phyloP scores from a whole-genome alignment of 1,139 yeast genomes.

The Protomyces arabidopsidicola region DNA sequence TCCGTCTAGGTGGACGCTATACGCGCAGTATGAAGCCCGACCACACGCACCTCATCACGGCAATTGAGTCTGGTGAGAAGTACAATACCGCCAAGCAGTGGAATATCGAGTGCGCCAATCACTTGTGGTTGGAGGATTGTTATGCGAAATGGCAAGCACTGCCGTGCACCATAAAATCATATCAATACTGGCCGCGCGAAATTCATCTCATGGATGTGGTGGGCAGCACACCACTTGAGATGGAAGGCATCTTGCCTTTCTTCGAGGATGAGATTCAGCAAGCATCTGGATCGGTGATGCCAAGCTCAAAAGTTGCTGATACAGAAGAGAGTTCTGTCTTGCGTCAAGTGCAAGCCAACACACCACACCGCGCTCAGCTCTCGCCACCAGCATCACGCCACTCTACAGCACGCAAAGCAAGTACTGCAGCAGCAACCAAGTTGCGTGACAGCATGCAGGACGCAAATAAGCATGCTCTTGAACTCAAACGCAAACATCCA shows the following conservation, averaged over 20 bases:
- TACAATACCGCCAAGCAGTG: conserved; percentile 65
- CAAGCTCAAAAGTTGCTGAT: background rate
- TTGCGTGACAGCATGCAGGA: conserved; percentile 28
- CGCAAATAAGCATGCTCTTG: conserved; percentile 20
- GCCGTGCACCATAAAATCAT: conserved; percentile 47
- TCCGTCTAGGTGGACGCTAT: conserved; percentile 69
- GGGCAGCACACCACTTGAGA: conserved; percentile 51
- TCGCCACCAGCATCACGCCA: conserved; percentile 15
- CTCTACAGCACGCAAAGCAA: conserved; percentile 4
- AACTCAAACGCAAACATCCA: conserved; percentile 4
- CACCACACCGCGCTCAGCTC: background rate
- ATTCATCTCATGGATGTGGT: conserved; percentile 46
- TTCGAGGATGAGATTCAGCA: conserved; percentile 36
- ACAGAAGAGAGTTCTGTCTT: background rate
- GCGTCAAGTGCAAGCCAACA: background rate
- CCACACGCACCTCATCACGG: conserved; percentile 70
- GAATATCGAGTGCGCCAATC: conserved; percentile 63
- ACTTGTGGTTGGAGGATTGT: conserved; percentile 86
- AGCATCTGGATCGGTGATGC: conserved; percentile 33
- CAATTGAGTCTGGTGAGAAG: conserved; percentile 63
- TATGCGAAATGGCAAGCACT: conserved; percentile 57
- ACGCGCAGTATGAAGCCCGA: conserved; percentile 63
- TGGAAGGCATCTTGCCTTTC: conserved; percentile 45
- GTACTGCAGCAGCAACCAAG: conserved; percentile 21
- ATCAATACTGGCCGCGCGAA: conserved; percentile 47